Evolutionary conservation across 2,329 filamentous ascomycete species (phyloP).

Genomic region (Fusarium drepaniforme): DNA sequence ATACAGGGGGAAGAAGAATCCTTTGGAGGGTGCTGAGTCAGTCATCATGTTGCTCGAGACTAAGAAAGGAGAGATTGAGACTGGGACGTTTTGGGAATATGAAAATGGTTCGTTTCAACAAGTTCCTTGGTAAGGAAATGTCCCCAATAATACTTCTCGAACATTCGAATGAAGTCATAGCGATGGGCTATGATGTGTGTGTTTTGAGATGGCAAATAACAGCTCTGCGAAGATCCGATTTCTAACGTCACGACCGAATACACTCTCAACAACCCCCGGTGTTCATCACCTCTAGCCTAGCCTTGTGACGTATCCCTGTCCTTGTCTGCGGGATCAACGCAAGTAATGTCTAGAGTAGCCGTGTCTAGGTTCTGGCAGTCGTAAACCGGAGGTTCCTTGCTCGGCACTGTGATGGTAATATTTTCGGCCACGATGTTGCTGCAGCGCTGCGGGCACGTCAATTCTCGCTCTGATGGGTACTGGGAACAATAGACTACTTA

Average conservation of each 20-base stretch:
- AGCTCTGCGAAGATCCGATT: neutral
- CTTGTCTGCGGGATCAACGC: conserved; percentile 12
- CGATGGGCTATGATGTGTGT: neutral
- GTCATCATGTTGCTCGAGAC: conserved; percentile 8
- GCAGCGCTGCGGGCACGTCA: conserved; percentile 34
- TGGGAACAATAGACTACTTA: conserved; percentile 11
- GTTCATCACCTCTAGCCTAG: neutral
- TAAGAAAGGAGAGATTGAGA: neutral
- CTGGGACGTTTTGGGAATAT: conserved; percentile 19
- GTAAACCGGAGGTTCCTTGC: conserved; percentile 36
- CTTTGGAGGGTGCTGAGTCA: conserved; percentile 1
- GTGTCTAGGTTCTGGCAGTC: conserved; percentile 40
- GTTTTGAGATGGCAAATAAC: neutral
- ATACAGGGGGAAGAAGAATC: conserved; percentile 1
- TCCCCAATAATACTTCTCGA: neutral
- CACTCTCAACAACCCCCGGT: neutral
- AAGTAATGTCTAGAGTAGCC: conserved; percentile 31
- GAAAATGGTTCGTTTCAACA: neutral
- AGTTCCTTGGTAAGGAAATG: conserved; percentile 10
- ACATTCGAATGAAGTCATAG: neutral
- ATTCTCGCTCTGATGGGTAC: fast-evolving
- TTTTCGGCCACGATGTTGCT: conserved; percentile 40
- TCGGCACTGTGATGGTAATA: conserved; percentile 39
- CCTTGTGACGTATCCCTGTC: conserved; percentile 33
- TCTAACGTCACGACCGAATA: too few relatives aligned